A percentile compares a stretch with the other conserved stretches of the same genome.
phyloP scores from a whole-genome alignment of 345 rosid species.

The Salix caprea region DNA sequence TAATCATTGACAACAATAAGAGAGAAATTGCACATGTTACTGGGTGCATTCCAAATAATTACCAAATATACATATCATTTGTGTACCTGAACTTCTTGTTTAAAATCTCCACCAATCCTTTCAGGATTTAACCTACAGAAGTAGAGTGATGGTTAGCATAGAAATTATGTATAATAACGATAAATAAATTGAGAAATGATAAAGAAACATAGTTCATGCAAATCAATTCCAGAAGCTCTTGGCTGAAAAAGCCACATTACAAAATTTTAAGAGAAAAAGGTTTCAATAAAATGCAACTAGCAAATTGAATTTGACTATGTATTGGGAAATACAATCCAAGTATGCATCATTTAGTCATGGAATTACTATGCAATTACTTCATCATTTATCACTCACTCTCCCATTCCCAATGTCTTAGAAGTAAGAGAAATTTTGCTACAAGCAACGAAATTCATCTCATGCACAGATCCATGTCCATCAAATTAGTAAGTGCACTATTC shows the following conservation, averaged over 20 bases:
- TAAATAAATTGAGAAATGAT: background rate
- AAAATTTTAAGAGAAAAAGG: background rate
- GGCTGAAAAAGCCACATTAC: background rate
- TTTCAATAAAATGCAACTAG: background rate
- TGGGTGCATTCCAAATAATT: background rate
- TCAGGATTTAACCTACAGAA: constrained; percentile 76
- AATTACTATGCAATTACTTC: background rate
- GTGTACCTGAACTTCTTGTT: constrained; percentile 83
- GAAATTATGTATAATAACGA: background rate
- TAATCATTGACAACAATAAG: background rate
- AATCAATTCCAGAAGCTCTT: background rate
- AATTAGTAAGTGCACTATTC: background rate
- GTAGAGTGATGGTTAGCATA: constrained; percentile 1
- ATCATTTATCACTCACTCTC: background rate
- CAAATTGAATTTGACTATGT: background rate
- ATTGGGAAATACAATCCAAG: background rate
- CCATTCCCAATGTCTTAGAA: background rate
- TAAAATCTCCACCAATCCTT: constrained; percentile 90
- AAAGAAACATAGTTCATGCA: background rate
- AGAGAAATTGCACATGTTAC: background rate
- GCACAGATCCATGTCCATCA: background rate
- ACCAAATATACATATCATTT: background rate
- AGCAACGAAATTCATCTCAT: background rate
- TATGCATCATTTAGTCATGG: background rate
- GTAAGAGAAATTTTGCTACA: background rate